These are phyloP conservation scores for Candida sithepensis DNA, from an alignment of 805 yeast genomes.

Conservation along the genomic window DNA sequence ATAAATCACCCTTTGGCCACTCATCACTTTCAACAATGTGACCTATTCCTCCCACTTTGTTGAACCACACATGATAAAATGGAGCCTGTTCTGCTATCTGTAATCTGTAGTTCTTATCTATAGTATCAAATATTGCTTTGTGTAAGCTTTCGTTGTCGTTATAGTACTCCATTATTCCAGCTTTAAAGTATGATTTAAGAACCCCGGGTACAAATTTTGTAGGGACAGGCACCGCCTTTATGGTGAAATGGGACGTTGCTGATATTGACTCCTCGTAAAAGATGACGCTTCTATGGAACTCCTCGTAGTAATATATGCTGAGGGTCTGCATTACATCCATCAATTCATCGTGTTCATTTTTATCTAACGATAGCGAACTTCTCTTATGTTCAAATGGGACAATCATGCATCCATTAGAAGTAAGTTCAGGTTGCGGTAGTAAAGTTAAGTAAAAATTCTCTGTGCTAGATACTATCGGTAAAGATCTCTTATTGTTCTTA, in stretches of 20 bases:
- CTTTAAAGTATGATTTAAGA: constrained; percentile 40
- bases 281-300: constrained; percentile 32
- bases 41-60: constrained; percentile 44
- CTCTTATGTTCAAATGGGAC: constrained; percentile 39
- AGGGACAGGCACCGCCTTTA: constrained; percentile 43
- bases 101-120: constrained; percentile 22
- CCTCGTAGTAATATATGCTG: constrained; percentile 36
- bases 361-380: constrained; percentile 39
- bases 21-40: constrained; percentile 42
- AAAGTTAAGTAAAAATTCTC: constrained; percentile 35
- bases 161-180: constrained; percentile 35
- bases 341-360: constrained; percentile 43
- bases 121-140: constrained; percentile 37
- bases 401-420: constrained; percentile 33
- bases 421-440: constrained; percentile 40
- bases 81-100: constrained; percentile 45
- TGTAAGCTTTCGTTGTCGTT: constrained; percentile 39
- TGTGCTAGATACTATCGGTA: constrained; percentile 31
- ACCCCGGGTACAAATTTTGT: constrained; percentile 21
- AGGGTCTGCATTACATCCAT: constrained; percentile 39
- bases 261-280: constrained; percentile 43
- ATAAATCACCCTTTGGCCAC: constrained; percentile 47
- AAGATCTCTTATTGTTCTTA: constrained; percentile 15
- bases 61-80: constrained; percentile 49
- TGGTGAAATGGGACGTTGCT: constrained; percentile 35